Evolutionary conservation across 2,329 filamentous ascomycete genomes (phyloP), one percentile per base, ranked within the genome.

Genomic region (Bipolaris oryzae): DNA sequence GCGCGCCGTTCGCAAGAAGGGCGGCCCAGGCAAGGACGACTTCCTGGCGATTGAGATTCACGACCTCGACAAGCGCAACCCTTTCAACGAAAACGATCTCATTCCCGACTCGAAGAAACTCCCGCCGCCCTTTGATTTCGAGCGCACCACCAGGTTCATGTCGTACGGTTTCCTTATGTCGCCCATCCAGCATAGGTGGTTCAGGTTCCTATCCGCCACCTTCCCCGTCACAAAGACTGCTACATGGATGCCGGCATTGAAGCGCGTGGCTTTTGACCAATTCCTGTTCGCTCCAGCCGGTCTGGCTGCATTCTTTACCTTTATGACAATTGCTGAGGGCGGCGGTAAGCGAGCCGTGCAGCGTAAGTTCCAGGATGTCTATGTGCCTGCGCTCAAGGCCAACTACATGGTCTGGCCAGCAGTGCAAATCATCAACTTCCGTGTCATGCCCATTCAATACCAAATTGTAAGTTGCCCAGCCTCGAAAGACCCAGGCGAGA

Each of bases 121-220:
- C 0, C 90, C 92, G 25, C 90, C 92, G 3, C 87, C 92, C 0
- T 98, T 99, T 72, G 94, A 99, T 78, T 98, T 98, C 70, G 95
- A 98, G 79, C 87, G 95, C 46, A 82, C 97, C 61, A 94, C 91
- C 1, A 85, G 95, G 45, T 99, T 98, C 81, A 97, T 98, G 92
- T 89, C 91, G 5, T 99, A 98, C 76, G 92, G 92, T 74, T 97
- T 98, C 80, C 85, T 90, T 73, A 97, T 98, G 92, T 92, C 95
- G 4, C 95, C 95, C 0, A 70, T 97, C 31, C 94, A 98, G 76
- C 96, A 96, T 80, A 89, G 91, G 74, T 99, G 95, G 95, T 98
- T 98, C 78, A 85, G 87, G 49, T 93, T 96, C 76, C 81, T 99
- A 62, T 89, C 88, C 33, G 84, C 82, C 63, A 83, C 87, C 9